Percentiles rank a stretch among this genome's conserved stretches.
phyloP scores from a whole-genome alignment of 495 filamentous ascomycete species.

The Aspergillus bridgeri region DNA sequence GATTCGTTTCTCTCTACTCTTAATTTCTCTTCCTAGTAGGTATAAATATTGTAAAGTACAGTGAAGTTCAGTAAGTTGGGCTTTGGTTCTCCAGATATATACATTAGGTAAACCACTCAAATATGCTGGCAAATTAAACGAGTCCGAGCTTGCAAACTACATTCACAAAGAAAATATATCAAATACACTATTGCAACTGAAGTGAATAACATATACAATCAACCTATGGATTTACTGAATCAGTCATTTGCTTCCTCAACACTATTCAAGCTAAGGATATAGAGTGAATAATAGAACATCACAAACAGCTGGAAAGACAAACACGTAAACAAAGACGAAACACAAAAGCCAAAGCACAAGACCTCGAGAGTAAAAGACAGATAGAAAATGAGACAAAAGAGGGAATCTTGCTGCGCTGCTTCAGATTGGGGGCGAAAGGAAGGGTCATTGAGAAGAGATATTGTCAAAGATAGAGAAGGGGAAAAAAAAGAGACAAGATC shows the following conservation, averaged over 20 bases:
- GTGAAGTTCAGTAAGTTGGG: no score
- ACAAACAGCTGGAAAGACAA: conserved; percentile 23
- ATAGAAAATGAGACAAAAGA: conserved; percentile 36
- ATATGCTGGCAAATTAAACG: no score
- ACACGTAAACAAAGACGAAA: conserved; percentile 28
- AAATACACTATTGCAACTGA: no score
- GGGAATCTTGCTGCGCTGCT: conserved; percentile 45
- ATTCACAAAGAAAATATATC: no score
- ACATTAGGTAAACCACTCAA: no score
- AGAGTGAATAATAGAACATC: neutral
- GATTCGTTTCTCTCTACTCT: conserved; percentile 15
- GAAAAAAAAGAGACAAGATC: conserved; percentile 23
- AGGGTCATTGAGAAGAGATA: neutral
- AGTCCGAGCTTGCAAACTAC: no score
- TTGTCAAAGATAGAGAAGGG: conserved; percentile 15
- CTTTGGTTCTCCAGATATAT: no score
- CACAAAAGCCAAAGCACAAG: conserved; percentile 25
- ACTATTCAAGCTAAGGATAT: neutral
- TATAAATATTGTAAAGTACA: no score
- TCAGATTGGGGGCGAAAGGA: conserved; percentile 36
- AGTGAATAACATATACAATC: neutral
- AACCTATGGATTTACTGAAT: neutral
- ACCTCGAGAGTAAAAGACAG: conserved; percentile 23
- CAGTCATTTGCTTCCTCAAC: neutral
- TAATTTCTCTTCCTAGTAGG: neutral